Conservation (phyloP, 2,329 filamentous ascomycete species). For the Torrubiella hemipterigena region DNA sequence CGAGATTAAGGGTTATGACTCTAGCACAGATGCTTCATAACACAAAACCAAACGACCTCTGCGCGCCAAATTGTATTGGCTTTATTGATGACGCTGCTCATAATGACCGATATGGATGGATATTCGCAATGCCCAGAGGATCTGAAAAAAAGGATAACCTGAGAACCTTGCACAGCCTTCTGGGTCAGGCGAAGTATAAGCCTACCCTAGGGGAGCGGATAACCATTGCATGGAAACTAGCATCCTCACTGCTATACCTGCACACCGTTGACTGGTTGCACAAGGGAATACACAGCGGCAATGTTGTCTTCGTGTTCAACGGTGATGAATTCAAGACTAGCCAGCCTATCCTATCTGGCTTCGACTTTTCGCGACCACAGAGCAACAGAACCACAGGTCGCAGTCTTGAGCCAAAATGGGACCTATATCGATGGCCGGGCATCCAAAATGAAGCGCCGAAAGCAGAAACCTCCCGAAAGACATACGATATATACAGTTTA, state of each 20-base stretch:
- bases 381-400: background rate
- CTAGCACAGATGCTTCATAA: background rate
- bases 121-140: background rate
- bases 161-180: slow-evolving; percentile 1
- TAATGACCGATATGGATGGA: background rate
- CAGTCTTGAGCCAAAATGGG: slow-evolving; percentile 1
- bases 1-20: background rate
- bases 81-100: background rate
- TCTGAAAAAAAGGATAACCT: background rate
- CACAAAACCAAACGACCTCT: background rate
- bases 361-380: slow-evolving; percentile 1
- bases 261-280: slow-evolving; percentile 1
- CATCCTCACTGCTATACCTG: background rate
- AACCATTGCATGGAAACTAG: background rate
- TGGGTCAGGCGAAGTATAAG: background rate
- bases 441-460: slow-evolving; percentile 1
- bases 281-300: slow-evolving; percentile 1
- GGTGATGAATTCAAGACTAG: background rate
- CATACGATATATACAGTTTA: slow-evolving; percentile 1
- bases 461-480: background rate
- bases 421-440: slow-evolving; percentile 1
- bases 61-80: background rate
- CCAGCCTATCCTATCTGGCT: background rate
- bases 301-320: background rate
- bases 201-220: background rate